Evolutionary conservation across 768 basidiomycete genomes (phyloP), one percentile per base, ranked within the genome.

Genomic region (Goffeauzyma gilvescens): DNA sequence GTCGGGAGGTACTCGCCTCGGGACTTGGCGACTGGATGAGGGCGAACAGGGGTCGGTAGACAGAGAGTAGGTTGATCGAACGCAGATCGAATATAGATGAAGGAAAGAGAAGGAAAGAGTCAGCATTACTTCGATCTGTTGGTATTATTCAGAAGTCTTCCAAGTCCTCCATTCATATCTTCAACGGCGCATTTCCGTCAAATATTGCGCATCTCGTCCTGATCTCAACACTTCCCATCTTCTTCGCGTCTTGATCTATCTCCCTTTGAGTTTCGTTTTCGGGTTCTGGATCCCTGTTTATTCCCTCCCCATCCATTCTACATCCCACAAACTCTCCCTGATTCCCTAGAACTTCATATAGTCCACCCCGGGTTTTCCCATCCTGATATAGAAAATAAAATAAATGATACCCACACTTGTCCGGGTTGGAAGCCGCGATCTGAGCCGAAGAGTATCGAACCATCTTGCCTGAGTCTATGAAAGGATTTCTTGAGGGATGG

Each of bases 1-100:
- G 93, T 96, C 58, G 89, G 83, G 62, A 93, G 76, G 74, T 95
- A 87, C 71, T 90, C 86, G 58, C 87, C 87, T 60, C 81, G 81
- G 46, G 89, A 81, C 62, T 75, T 80, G 60, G 89, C 78, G 65
- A 82, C 85, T 90, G 26, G 35, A 35, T 38, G 23, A n/a, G n/a
- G n/a, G 38, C 24, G 17, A 1, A 10, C 42, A 21, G 17, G 7
- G 25, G 31, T 27, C 25, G 35, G 27, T 30, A 22, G 15, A 26
- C 13, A 7, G 22, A 30, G 25, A 45, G 15, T 5, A 10, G 25
- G 42, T 5, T 41, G 24, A 2, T 15, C 2, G n/a, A n/a, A n/a
- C n/a, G n/a, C n/a, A n/a, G n/a, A n/a, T n/a, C n/a, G n/a, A n/a
- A n/a, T n/a, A n/a, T n/a, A n/a, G n/a, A n/a, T n/a, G n/a, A n/a